Evolutionary conservation across 2,329 filamentous ascomycete genomes (phyloP), one percentile per base, ranked within the genome.

Genomic region (Penicillium decumbens): DNA sequence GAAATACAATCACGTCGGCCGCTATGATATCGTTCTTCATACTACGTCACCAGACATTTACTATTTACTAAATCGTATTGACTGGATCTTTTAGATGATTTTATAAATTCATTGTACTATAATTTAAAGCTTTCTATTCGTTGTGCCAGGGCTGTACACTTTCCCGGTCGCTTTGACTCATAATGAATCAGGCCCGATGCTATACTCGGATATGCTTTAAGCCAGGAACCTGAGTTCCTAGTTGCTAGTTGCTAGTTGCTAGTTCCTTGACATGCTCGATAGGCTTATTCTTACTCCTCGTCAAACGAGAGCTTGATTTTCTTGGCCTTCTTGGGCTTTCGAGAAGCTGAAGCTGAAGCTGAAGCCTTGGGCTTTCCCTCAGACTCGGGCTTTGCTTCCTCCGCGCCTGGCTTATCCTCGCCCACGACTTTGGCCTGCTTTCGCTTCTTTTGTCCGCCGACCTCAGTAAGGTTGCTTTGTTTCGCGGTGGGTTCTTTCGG

Each of bases 261-360:
- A 18, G 15, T 18, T 18, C 15, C 15, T 18, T 15, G 3, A 18
- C 9, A 23, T 13, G 4, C 3, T 23, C 25, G 18, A 4, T 13
- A 18, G 30, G 8, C 24, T 4, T n/a, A 7, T 37, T 5, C 41
- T 51, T 51, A 61, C 39, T 65, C 66, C 24, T 74, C 70, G 40
- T 73, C 69, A 56, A 75, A 75, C 2, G 73, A 75, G 12, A 75
- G 63, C 55, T 75, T 75, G 53, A 74, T 71, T 57, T 73, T 75
- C 66, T 73, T 74, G 49, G 68, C 69, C 54, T 70, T 72, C 51
- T 71, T 72, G 7, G 65, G 54, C 54, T 72, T 73, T 42, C 62
- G 63, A 41, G 15, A 18, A 18, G 15, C 15, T 18, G 59, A 49
- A 32, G 15, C 15, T 18, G 59, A 49, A 32, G 56, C 52, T 37